phyloP scores from a whole-genome alignment of 257 asterid genomes.

The Plantago elongata region DNA sequence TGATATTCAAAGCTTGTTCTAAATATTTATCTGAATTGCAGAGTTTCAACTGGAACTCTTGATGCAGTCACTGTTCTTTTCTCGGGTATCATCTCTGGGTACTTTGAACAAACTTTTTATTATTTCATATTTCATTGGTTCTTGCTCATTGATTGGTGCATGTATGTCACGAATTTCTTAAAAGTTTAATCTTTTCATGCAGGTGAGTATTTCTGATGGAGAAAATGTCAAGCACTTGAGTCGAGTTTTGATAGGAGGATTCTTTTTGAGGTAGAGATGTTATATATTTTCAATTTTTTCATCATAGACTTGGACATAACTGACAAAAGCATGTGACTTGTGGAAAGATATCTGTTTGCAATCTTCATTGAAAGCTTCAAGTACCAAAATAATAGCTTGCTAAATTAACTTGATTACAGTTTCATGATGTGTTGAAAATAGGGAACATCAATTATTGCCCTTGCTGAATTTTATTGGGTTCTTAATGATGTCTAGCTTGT shows the following conservation, averaged over 20 bases:
- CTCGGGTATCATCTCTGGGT: slow-evolving; percentile 63
- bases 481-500: slow-evolving; percentile 7
- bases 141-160: slow-evolving; percentile 9
- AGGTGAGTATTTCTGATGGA: slow-evolving; percentile 90
- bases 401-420: background rate
- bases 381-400: slow-evolving; percentile 8
- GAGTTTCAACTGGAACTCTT: slow-evolving; percentile 94
- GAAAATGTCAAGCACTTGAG: slow-evolving; percentile 67
- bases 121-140: slow-evolving; percentile 12
- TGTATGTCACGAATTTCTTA: slow-evolving; percentile 8
- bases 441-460: background rate
- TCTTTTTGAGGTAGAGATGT: slow-evolving; percentile 64
- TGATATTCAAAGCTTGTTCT: slow-evolving; percentile 21
- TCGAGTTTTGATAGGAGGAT: slow-evolving; percentile 69
- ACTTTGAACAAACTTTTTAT: slow-evolving; percentile 11
- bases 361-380: slow-evolving; percentile 10
- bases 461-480: slow-evolving; percentile 1
- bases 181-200: slow-evolving; percentile 33
- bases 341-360: slow-evolving; percentile 14
- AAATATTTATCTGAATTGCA: slow-evolving; percentile 40
- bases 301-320: slow-evolving; percentile 14
- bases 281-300: slow-evolving; percentile 19
- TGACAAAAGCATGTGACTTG: slow-evolving; percentile 8
- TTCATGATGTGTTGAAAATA: slow-evolving; percentile 8
- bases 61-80: slow-evolving; percentile 90